phyloP scores from a whole-genome alignment of 2,329 filamentous ascomycete species.

The Coniochaeta sp. region DNA sequence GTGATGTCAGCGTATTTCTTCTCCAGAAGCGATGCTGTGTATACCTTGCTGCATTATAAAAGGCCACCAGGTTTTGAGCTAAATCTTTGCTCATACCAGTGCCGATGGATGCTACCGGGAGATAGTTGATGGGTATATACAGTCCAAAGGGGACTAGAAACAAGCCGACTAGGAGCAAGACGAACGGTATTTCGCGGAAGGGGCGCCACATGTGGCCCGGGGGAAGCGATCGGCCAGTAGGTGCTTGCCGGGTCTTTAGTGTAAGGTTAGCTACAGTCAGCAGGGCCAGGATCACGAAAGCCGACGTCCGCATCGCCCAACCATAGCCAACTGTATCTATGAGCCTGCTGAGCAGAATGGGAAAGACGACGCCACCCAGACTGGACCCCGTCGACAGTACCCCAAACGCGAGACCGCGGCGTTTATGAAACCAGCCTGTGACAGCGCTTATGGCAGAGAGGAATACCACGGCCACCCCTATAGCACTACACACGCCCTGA shows the following conservation, averaged over 20 bases:
- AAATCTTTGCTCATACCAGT: constrained; percentile 11
- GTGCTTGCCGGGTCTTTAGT: background rate
- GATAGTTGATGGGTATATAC: constrained; percentile 12
- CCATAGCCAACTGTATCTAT: constrained; percentile 42
- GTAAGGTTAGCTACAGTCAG: constrained; percentile 26
- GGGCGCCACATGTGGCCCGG: background rate
- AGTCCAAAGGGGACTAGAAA: constrained; percentile 2
- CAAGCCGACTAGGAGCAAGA: background rate
- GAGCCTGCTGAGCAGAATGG: constrained; percentile 50
- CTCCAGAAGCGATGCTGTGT: background rate
- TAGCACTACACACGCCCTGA: constrained; percentile 30
- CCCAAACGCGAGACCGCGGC: constrained; percentile 45
- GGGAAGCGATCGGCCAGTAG: background rate
- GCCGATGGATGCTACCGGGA: constrained; percentile 14
- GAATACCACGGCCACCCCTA: constrained; percentile 37
- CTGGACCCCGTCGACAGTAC: constrained; percentile 46
- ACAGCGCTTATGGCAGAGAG: constrained; percentile 17
- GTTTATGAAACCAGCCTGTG: constrained; percentile 44
- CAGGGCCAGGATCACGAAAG: constrained; percentile 35
- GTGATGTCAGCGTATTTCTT: background rate
- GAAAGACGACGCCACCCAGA: constrained; percentile 48
- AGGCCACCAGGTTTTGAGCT: constrained; percentile 15
- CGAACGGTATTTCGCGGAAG: background rate
- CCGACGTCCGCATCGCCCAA: constrained; percentile 41
- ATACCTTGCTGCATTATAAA: constrained; percentile 16